phyloP scores from a whole-genome alignment of 495 filamentous ascomycete species.

The Xylaria grammica region DNA sequence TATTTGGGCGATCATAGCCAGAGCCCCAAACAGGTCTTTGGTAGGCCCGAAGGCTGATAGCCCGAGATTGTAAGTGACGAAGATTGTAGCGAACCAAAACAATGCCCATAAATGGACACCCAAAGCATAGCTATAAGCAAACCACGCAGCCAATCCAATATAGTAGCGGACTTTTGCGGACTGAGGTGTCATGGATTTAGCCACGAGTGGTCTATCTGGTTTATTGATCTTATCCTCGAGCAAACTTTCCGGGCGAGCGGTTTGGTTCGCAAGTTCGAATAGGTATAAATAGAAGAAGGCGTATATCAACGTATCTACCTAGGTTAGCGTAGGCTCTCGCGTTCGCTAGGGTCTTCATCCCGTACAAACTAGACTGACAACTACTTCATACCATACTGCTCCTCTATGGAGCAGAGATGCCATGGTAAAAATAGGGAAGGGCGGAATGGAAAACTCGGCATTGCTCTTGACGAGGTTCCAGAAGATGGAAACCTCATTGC shows the following conservation, averaged over 20 bases:
- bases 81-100: not conserved
- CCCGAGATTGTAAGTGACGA: not conserved
- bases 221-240: conserved; percentile 5
- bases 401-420: not conserved
- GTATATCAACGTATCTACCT: not conserved
- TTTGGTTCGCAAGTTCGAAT: conserved; percentile 3
- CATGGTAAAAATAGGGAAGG: conserved; percentile 2
- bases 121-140: conserved; percentile 1
- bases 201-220: not conserved
- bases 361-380: conserved; percentile 1
- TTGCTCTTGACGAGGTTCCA: conserved; percentile 5
- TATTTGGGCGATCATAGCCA: not conserved
- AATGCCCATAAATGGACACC: not conserved
- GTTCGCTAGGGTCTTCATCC: not conserved
- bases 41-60: not conserved
- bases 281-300: not conserved
- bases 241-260: not conserved
- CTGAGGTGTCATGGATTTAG: conserved; percentile 4
- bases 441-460: not conserved
- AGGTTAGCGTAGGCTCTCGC: not conserved
- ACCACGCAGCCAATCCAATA: not conserved
- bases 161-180: not conserved
- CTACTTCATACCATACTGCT: not conserved
- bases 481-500: not conserved
- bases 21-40: not conserved